Conservation (phyloP, 2,329 filamentous ascomycete species). For the Fusarium liriodendri region DNA sequence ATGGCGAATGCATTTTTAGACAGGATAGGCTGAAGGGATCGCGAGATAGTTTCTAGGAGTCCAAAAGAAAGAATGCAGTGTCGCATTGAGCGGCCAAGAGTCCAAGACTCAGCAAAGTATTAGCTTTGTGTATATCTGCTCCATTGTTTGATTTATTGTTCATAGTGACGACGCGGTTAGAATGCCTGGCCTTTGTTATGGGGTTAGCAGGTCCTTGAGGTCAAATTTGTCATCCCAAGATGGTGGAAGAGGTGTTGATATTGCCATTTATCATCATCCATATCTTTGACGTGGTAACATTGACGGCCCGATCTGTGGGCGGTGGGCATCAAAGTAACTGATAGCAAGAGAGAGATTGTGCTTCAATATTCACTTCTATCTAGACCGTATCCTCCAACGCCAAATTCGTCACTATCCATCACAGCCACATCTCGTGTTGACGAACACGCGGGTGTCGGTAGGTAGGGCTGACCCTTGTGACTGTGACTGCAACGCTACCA, state of each 20-base stretch:
- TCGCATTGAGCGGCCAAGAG: constrained; percentile 23
- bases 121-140: constrained; percentile 28
- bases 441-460: background rate
- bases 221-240: background rate
- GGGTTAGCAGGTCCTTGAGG: background rate
- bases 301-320: background rate
- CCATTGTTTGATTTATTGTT: constrained; percentile 35
- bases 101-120: constrained; percentile 32
- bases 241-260: background rate
- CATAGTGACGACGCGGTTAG: background rate
- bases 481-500: background rate
- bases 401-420: background rate
- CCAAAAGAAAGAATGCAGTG: constrained; percentile 33
- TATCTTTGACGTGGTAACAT: too few species aligned
- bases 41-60: constrained; percentile 31
- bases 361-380: background rate
- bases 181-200: background rate
- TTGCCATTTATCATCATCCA: background rate
- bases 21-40: constrained; percentile 24
- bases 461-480: constrained; percentile 1
- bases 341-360: background rate
- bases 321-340: too few species aligned
- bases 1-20: constrained; percentile 33
- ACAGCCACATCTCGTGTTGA: background rate
- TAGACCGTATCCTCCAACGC: background rate